These are phyloP conservation scores for Paspalum vaginatum DNA, from an alignment of 176 grass and related monocot species.

Conservation along the genomic window DNA sequence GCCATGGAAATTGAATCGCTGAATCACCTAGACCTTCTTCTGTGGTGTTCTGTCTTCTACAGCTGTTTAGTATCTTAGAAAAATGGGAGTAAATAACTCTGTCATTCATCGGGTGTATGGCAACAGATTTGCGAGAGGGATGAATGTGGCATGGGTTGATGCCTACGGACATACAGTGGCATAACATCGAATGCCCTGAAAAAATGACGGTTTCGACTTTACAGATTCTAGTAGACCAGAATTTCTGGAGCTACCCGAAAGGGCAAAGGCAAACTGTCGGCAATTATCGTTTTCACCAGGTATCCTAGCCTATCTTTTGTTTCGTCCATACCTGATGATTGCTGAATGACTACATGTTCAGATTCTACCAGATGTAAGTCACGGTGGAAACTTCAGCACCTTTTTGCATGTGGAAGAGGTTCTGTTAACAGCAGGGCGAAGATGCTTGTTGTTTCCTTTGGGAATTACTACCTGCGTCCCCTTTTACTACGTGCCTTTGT, in stretches of 20 bases:
- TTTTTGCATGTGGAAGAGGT: slow-evolving; percentile 30
- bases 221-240: background rate
- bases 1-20: slow-evolving; percentile 9
- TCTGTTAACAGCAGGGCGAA: slow-evolving; percentile 12
- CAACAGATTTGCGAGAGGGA: no score
- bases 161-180: no score
- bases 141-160: no score
- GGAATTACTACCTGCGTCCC: slow-evolving; percentile 12
- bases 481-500: background rate
- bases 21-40: slow-evolving; percentile 1
- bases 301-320: background rate
- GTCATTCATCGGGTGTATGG: no score
- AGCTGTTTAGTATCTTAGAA: background rate
- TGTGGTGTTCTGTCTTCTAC: background rate
- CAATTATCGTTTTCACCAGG: slow-evolving; percentile 7
- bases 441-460: slow-evolving; percentile 34
- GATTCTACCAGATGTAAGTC: slow-evolving; percentile 19
- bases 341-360: slow-evolving; percentile 21
- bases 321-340: slow-evolving; percentile 23
- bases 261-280: slow-evolving; percentile 17
- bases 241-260: background rate
- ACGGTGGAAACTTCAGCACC: slow-evolving; percentile 27
- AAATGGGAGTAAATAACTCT: no score
- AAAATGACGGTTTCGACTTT: background rate
- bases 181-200: background rate